Evolutionary conservation across 73 alveolate genomes (phyloP).

Genomic region (Paramecium biaurelia): DNA sequence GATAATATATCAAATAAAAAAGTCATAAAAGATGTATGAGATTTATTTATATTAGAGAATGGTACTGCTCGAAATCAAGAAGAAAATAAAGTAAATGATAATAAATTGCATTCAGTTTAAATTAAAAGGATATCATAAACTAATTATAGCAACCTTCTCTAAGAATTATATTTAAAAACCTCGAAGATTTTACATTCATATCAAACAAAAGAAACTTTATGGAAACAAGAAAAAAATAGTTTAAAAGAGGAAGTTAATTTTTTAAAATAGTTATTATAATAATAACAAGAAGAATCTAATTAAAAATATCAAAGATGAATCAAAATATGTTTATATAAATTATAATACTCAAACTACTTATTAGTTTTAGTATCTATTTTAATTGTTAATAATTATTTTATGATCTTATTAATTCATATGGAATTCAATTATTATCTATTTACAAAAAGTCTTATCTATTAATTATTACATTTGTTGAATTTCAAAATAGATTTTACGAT

Average conservation of each 20-base stretch:
- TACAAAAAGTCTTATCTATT: background rate
- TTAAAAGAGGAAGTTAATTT: background rate
- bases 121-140: background rate
- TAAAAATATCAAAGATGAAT: background rate
- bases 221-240: background rate
- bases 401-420: background rate
- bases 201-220: background rate
- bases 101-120: background rate
- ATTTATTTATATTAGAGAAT: background rate
- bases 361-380: background rate
- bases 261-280: slow-evolving; percentile 7
- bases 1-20: background rate
- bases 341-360: background rate
- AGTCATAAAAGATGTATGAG: background rate
- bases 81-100: background rate
- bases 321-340: background rate
- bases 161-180: background rate
- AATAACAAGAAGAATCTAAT: background rate
- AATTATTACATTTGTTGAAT: background rate
- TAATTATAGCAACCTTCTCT: background rate
- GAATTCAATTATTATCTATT: too few relatives aligned
- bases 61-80: background rate
- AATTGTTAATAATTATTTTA: background rate
- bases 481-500: background rate
- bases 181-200: background rate